Percentiles rank a stretch among this genome's conserved stretches.
Evolutionary conservation across 2,329 filamentous ascomycete species (phyloP).

Genomic region (Colletotrichum sp.): DNA sequence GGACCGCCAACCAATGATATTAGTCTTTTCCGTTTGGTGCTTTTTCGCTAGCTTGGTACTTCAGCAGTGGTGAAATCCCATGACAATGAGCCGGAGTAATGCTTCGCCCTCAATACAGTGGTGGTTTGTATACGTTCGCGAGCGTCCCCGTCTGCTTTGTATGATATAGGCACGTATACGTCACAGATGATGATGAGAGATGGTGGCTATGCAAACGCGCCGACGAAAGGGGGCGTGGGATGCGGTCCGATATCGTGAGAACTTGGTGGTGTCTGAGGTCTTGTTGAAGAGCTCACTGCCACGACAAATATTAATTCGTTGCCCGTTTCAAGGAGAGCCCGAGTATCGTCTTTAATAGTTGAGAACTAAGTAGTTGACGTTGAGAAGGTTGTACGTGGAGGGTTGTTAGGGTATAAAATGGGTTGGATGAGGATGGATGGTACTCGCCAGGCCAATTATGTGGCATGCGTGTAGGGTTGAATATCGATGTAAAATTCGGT

Average conservation of each 20-base stretch:
- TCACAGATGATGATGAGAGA: background rate
- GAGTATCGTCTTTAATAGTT: background rate
- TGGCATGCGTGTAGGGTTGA: accelerated
- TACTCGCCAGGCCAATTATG: background rate
- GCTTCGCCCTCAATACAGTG: background rate
- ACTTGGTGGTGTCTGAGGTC: background rate
- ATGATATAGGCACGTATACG: background rate
- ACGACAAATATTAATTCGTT: background rate
- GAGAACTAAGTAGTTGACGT: background rate
- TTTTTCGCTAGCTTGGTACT: background rate
- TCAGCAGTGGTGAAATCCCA: background rate
- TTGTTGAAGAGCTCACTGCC: background rate
- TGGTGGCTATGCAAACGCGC: background rate
- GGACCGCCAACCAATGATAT: accelerated
- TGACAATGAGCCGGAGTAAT: background rate
- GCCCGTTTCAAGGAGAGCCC: background rate
- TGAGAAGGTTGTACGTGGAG: background rate
- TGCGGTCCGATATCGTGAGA: background rate
- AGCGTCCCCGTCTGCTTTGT: background rate
- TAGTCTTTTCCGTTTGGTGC: background rate
- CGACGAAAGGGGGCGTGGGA: background rate
- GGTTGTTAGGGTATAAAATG: background rate
- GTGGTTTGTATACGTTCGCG: background rate
- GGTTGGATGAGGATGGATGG: background rate
- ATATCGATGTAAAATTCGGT: accelerated